Evolutionary conservation across 345 rosid genomes (phyloP).

Genomic region (Eutrema heterophyllum): DNA sequence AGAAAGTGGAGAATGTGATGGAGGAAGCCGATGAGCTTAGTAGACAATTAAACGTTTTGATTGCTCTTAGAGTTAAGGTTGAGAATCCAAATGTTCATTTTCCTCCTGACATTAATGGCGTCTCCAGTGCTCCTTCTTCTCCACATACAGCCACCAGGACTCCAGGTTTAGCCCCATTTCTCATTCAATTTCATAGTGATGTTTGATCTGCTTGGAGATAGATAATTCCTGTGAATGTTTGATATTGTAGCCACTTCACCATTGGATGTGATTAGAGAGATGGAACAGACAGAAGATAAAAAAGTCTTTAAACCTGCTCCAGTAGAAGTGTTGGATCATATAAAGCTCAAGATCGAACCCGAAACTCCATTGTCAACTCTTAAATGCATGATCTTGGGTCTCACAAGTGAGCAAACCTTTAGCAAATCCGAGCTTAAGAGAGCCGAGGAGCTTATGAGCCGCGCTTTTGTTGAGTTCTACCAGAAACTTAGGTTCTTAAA

Average conservation of each 20-base stretch:
- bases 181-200: no score
- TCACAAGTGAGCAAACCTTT: slow-evolving; percentile 46
- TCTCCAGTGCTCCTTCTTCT: slow-evolving; percentile 17
- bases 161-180: no score
- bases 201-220: neutral
- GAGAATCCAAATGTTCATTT: slow-evolving; percentile 40
- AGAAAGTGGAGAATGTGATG: slow-evolving; percentile 45
- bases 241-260: slow-evolving; percentile 18
- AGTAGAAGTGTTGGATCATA: slow-evolving; percentile 47
- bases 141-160: slow-evolving; percentile 20
- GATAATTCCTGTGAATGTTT: neutral
- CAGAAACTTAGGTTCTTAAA: slow-evolving; percentile 58
- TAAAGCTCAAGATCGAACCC: slow-evolving; percentile 53
- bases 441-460: slow-evolving; percentile 51
- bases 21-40: slow-evolving; percentile 67
- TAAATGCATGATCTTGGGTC: slow-evolving; percentile 47
- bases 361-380: slow-evolving; percentile 62
- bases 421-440: slow-evolving; percentile 43
- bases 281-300: slow-evolving; percentile 3
- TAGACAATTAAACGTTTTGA: slow-evolving; percentile 69
- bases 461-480: slow-evolving; percentile 54
- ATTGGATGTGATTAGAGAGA: slow-evolving; percentile 22
- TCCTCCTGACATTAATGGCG: neutral
- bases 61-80: slow-evolving; percentile 64
- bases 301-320: slow-evolving; percentile 35